Evolutionary conservation across 805 yeast species (phyloP), one percentile per base, ranked within the genome.

Genomic region (Suhomyces faveliae): DNA sequence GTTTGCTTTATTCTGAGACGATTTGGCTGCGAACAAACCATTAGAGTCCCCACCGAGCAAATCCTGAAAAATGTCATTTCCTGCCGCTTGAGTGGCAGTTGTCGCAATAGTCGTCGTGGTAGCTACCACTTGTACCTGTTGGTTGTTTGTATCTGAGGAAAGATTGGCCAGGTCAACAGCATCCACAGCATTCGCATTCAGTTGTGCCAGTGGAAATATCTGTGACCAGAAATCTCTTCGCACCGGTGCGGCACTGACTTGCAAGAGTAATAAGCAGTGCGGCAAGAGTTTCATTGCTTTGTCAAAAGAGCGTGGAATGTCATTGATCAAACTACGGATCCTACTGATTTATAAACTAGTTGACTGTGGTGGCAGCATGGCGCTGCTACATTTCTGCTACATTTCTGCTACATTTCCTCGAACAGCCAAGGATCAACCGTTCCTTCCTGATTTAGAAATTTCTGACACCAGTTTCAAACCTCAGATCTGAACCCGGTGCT

Each of bases 241-340:
- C 38, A 42, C 44, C 20, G 44, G 44, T 11, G 38, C 22, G 4
- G 44, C 44, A 12, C 38, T 8, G n/a, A 42, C 33, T 7, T 21
- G 27, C 38, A 42, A 42, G 9, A 42, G 17, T 21, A 40, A 17
- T 3, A 40, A 9, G 24, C 22, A 37, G 22, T 20, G 22, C 40
- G 20, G 17, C 40, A 7, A 37, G 11, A 37, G 10, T 19, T 37
- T 19, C 40, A 37, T 37, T 37, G 30, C 30, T 27, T 27, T 27
- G 13, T 27, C 7, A 2, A n/a, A 9, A 6, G 4, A n/a, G 11
- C 15, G 10, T n/a, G n/a, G n/a, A n/a, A n/a, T n/a, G n/a, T n/a
- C n/a, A n/a, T n/a, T n/a, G n/a, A n/a, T n/a, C n/a, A n/a, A 15
- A 15, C n/a, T 20, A 17, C 21, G 37, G 37, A 33, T 17, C 37